phyloP scores from a whole-genome alignment of 805 yeast species.

The Metschnikowia amazonensis region DNA sequence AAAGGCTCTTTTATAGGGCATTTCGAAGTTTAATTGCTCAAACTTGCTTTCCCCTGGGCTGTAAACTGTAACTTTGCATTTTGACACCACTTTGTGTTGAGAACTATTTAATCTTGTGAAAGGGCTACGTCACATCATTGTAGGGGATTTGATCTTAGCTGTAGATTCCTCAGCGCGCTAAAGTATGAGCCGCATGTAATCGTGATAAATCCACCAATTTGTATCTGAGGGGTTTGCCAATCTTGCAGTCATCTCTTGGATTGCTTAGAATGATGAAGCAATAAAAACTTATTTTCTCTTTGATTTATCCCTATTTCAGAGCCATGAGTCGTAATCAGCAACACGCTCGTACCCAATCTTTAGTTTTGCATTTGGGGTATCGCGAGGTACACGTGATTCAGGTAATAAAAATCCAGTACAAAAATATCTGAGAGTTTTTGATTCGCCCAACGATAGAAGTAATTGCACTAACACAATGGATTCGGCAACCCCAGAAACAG shows the following conservation, averaged over 20 bases:
- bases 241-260: too few species aligned
- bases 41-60: background rate
- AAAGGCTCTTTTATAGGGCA: background rate
- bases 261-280: too few species aligned
- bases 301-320: background rate
- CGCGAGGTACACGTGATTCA: conserved; percentile 6
- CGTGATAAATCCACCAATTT: background rate
- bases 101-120: background rate
- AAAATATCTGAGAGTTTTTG: background rate
- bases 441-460: conserved; percentile 1
- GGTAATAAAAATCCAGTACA: conserved; percentile 6
- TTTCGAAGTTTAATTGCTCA: background rate
- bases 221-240: too few species aligned
- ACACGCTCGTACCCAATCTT: background rate
- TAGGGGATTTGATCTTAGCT: background rate
- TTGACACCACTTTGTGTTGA: background rate
- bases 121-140: background rate
- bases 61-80: background rate
- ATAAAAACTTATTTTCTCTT: too few species aligned
- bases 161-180: background rate
- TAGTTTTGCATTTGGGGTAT: conserved; percentile 2
- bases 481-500: conserved; percentile 10
- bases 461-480: conserved; percentile 2
- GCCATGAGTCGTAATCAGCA: background rate
- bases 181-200: background rate